These are phyloP conservation scores for Microstegium vimineum DNA, from an alignment of 176 grass and related monocot genomes.

Conservation along the genomic window DNA sequence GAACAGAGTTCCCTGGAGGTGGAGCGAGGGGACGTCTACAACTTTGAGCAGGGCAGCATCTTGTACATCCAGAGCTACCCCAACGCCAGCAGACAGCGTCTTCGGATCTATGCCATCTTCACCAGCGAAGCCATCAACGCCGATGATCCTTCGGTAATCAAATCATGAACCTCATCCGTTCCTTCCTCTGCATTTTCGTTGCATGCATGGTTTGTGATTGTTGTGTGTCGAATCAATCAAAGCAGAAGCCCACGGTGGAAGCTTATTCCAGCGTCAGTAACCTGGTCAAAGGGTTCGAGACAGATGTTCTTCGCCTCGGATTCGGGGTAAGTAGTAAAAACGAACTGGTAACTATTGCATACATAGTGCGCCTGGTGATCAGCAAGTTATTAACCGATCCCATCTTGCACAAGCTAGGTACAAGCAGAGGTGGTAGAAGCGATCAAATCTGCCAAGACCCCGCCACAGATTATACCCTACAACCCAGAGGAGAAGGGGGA, in stretches of 20 bases:
- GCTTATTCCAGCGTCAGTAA: slow-evolving; percentile 64
- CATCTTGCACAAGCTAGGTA: slow-evolving; percentile 4
- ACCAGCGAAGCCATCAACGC: slow-evolving; percentile 43
- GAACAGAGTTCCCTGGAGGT: slow-evolving; percentile 41
- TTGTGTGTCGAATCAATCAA: not conserved
- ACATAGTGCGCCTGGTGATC: not conserved
- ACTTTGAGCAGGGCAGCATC: slow-evolving; percentile 59
- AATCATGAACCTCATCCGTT: not conserved
- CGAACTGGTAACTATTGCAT: not conserved
- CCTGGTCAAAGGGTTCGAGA: slow-evolving; percentile 67
- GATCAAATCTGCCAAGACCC: slow-evolving; percentile 18
- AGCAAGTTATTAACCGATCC: not conserved
- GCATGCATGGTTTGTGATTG: not conserved
- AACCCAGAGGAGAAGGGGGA: slow-evolving; percentile 21
- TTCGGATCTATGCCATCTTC: slow-evolving; percentile 76
- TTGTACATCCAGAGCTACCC: slow-evolving; percentile 70
- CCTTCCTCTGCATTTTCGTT: not conserved
- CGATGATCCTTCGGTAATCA: slow-evolving; percentile 36
- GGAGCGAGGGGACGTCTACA: slow-evolving; percentile 72
- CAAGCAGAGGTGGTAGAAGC: slow-evolving; percentile 15
- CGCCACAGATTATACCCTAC: slow-evolving; percentile 51
- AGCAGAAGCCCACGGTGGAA: slow-evolving; percentile 54
- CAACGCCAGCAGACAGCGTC: slow-evolving; percentile 36
- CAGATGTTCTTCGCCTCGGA: slow-evolving; percentile 48
- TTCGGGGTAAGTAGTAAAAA: slow-evolving; percentile 70